phyloP scores from a whole-genome alignment of 306 rosid genomes.

The Hippophae rhamnoides region DNA sequence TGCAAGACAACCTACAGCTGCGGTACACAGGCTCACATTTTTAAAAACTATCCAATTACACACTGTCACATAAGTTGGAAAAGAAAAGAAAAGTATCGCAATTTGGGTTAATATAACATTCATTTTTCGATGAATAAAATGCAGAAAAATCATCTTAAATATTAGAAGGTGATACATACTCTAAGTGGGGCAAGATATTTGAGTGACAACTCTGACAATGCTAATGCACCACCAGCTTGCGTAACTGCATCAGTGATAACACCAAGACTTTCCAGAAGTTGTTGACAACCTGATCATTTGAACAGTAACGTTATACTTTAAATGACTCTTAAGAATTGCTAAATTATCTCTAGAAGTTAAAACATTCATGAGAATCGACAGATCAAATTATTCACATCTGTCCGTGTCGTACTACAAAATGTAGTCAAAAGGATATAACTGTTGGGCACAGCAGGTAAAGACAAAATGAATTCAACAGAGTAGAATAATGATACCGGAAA shows the following conservation, averaged over 20 bases:
- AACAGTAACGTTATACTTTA: conserved; percentile 10
- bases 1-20: background rate
- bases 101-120: no score
- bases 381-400: no score
- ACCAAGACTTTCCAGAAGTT: conserved; percentile 53
- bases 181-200: conserved; percentile 77
- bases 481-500: no score
- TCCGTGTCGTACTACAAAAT: no score
- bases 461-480: no score
- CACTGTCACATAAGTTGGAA: background rate
- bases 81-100: no score
- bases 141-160: no score
- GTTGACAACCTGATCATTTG: conserved; percentile 59
- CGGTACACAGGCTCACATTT: background rate
- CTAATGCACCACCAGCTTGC: conserved; percentile 57
- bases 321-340: conserved; percentile 5
- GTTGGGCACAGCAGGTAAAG: no score
- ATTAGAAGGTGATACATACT: conserved; percentile 30
- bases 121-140: no score
- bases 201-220: conserved; percentile 60
- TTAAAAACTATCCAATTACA: background rate
- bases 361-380: background rate
- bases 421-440: no score
- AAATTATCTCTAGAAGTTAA: background rate
- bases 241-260: conserved; percentile 55